phyloP scores from a whole-genome alignment of 345 rosid species.

The Syzygium aromaticum region DNA sequence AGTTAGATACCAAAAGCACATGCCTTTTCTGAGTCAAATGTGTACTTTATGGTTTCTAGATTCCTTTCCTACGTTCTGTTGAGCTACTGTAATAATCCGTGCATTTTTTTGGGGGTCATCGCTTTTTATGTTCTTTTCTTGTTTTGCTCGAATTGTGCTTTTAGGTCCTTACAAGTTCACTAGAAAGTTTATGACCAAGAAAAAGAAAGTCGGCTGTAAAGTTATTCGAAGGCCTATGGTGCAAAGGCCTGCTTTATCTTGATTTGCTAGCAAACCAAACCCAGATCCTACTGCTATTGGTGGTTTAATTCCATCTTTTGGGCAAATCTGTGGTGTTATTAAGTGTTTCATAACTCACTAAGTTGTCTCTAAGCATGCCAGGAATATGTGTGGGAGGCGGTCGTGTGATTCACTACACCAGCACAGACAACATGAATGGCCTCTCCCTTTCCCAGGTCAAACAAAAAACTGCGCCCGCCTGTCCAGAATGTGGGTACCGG shows the following conservation, averaged over 20 bases:
- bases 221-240: background rate
- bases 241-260: background rate
- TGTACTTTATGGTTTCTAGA: background rate
- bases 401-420: background rate
- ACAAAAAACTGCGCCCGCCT: background rate
- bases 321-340: background rate
- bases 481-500: background rate
- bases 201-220: background rate
- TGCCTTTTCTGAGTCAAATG: background rate
- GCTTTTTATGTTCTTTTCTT: background rate
- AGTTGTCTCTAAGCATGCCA: background rate
- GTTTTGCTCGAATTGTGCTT: background rate
- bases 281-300: background rate
- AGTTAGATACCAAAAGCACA: background rate
- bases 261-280: background rate
- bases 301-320: background rate
- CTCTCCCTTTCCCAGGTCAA: too few species aligned
- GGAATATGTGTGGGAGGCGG: conserved; percentile 5
- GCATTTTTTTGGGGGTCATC: background rate
- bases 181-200: too few species aligned
- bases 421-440: background rate
- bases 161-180: too few species aligned
- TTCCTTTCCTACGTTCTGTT: background rate
- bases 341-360: background rate
- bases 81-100: background rate